These are phyloP conservation scores for Mortierella sp. DNA, from an alignment of 371 early-diverging fungal genomes.

Conservation along the genomic window DNA sequence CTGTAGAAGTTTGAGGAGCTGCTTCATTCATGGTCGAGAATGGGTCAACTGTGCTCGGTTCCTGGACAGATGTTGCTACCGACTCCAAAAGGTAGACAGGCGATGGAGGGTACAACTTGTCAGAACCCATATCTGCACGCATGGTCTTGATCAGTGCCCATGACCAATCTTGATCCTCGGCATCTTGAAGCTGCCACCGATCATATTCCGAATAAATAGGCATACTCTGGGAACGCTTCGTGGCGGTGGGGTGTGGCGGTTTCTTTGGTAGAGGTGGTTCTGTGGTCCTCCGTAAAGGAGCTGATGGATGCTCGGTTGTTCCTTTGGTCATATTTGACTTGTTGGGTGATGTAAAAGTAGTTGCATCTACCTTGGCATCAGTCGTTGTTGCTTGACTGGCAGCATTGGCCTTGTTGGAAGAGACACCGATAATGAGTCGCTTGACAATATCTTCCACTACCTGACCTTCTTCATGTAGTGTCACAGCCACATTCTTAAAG, in stretches of 20 bases:
- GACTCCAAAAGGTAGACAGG: slow-evolving; percentile 74
- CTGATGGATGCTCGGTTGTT: background rate
- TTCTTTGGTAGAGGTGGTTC: slow-evolving; percentile 21
- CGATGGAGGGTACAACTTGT: slow-evolving; percentile 84
- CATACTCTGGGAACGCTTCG: slow-evolving; percentile 38
- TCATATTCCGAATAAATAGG: slow-evolving; percentile 50
- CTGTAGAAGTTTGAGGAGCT: background rate
- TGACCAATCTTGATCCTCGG: slow-evolving; percentile 77
- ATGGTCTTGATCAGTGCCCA: slow-evolving; percentile 84
- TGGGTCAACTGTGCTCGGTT: too few relatives aligned
- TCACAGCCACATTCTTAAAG: slow-evolving; percentile 77
- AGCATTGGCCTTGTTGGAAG: slow-evolving; percentile 40
- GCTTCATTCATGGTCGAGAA: too few relatives aligned
- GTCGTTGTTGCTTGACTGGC: slow-evolving; percentile 32
- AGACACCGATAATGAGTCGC: slow-evolving; percentile 62
- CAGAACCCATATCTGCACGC: slow-evolving; percentile 82
- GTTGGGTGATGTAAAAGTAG: slow-evolving; percentile 11
- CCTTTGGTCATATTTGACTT: background rate
- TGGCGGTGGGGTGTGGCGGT: slow-evolving; percentile 3
- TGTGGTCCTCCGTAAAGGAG: background rate
- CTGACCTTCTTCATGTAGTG: slow-evolving; percentile 70
- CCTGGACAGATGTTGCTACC: slow-evolving; percentile 38
- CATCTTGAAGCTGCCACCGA: slow-evolving; percentile 49
- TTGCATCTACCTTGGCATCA: slow-evolving; percentile 22
- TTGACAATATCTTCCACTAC: slow-evolving; percentile 77